Conservation (phyloP, 139 green algal genomes). For the Nannochloris sp. region DNA sequence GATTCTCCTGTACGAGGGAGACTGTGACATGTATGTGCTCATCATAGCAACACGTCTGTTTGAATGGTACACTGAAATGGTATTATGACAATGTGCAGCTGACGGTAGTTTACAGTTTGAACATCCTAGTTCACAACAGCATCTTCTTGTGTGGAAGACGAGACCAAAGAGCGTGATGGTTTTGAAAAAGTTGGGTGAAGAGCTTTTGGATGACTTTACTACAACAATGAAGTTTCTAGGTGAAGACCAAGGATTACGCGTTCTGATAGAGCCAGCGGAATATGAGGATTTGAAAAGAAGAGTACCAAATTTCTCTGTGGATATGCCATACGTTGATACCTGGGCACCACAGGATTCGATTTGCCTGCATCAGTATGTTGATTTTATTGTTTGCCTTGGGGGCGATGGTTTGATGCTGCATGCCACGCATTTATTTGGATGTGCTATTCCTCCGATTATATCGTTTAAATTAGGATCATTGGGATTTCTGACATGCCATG, state of each 20-base stretch:
- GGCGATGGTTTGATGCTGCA: slow-evolving; percentile 96
- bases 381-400: slow-evolving; percentile 95
- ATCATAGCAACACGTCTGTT: background rate
- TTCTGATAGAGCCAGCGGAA: slow-evolving; percentile 80
- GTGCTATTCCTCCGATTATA: slow-evolving; percentile 52
- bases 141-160: slow-evolving; percentile 91
- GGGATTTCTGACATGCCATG: slow-evolving; percentile 92
- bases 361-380: slow-evolving; percentile 59
- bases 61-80: background rate
- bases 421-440: slow-evolving; percentile 69
- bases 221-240: slow-evolving; percentile 56
- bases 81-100: slow-evolving; percentile 29
- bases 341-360: slow-evolving; percentile 29
- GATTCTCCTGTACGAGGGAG: slow-evolving; percentile 82
- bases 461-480: slow-evolving; percentile 94
- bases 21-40: slow-evolving; percentile 64
- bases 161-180: slow-evolving; percentile 82
- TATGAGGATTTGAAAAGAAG: slow-evolving; percentile 32
- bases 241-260: slow-evolving; percentile 57
- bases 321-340: slow-evolving; percentile 35
- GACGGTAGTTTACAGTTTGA: slow-evolving; percentile 74
- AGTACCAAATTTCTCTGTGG: background rate
- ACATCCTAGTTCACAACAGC: slow-evolving; percentile 88
- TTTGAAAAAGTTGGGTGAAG: slow-evolving; percentile 91
- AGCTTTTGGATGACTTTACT: slow-evolving; percentile 62